A percentile compares a stretch with the other conserved stretches of the same genome.
Conservation (phyloP, 257 asterid species). For the Ballota nigra region DNA sequence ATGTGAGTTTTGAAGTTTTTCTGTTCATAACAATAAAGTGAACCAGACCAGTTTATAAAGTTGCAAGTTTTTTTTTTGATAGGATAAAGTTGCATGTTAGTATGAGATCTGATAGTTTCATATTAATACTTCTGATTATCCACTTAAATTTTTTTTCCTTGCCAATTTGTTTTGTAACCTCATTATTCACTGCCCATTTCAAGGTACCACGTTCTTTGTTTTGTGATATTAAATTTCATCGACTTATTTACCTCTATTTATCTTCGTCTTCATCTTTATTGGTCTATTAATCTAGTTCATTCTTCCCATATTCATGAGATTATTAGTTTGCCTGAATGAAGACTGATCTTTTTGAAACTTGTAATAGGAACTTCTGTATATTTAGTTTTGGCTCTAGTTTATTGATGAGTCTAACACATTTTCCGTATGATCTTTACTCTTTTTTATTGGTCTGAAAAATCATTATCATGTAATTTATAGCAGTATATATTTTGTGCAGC, state of each 20-base stretch:
- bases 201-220: conserved; percentile 4
- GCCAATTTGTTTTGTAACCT: neutral
- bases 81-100: neutral
- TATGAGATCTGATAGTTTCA: neutral
- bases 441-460: conserved; percentile 1
- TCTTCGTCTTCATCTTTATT: conserved; percentile 1
- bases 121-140: neutral
- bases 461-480: conserved; percentile 3
- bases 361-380: conserved; percentile 13
- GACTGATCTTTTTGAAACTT: conserved; percentile 9
- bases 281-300: neutral
- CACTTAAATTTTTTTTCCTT: neutral
- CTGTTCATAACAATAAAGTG: neutral
- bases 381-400: neutral
- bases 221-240: conserved; percentile 5
- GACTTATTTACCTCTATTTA: neutral
- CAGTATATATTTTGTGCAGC: conserved; percentile 32
- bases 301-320: conserved; percentile 20
- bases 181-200: neutral
- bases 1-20: neutral
- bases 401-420: neutral
- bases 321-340: neutral
- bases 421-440: neutral
- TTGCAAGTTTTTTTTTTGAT: too few species aligned
- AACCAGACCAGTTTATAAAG: neutral